A percentile compares a stretch with the other conserved stretches of the same genome.
Conservation (phyloP, 257 asterid species). For the Jacaranda copaia region DNA sequence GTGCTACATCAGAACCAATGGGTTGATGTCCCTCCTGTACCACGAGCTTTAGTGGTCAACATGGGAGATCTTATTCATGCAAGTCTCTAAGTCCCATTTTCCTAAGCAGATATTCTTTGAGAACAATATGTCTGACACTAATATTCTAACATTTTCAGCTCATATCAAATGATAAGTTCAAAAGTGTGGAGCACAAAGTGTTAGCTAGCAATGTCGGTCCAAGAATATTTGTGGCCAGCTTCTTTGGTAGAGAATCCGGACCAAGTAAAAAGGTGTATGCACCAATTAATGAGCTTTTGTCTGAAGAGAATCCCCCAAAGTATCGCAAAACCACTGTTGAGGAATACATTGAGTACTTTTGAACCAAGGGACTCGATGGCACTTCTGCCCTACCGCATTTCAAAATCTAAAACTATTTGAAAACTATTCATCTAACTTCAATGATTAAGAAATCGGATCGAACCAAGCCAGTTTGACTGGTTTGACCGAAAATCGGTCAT, state of each 20-base stretch:
- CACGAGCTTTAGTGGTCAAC: constrained; percentile 46
- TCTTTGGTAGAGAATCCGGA: constrained; percentile 38
- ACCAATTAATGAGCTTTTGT: constrained; percentile 53
- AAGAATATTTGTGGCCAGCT: constrained; percentile 62
- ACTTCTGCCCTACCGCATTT: constrained; percentile 48
- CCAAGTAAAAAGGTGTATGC: constrained; percentile 35
- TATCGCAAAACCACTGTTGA: constrained; percentile 43
- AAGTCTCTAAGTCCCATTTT: background rate
- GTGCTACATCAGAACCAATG: constrained; percentile 39
- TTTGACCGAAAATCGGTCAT: no score
- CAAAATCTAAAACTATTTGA: background rate
- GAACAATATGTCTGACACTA: background rate
- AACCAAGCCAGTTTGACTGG: no score
- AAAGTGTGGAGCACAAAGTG: constrained; percentile 56
- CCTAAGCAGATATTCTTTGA: background rate
- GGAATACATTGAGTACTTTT: constrained; percentile 33
- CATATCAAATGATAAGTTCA: constrained; percentile 49
- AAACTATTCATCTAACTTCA: background rate
- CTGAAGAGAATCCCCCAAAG: constrained; percentile 48
- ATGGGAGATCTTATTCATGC: constrained; percentile 31
- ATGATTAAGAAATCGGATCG: no score
- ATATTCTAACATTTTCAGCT: constrained; percentile 36
- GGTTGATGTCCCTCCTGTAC: constrained; percentile 47
- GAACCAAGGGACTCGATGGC: constrained; percentile 49
- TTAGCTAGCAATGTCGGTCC: constrained; percentile 49